Conservation (phyloP, 169 alveolate species). For the Plasmodium cynomolgi region DNA sequence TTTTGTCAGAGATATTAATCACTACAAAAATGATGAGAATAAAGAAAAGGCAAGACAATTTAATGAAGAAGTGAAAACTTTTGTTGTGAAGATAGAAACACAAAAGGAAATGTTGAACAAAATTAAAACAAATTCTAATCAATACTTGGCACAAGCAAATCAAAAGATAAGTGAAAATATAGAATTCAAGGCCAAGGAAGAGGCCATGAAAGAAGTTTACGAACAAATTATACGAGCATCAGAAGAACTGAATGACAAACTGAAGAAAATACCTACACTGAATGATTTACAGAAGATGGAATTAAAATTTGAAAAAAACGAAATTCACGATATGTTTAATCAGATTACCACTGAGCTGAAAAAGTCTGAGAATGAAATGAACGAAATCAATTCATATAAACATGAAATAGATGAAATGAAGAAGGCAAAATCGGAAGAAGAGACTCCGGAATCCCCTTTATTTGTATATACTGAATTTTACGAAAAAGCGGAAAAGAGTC, state of each 20-base stretch:
- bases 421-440: not conserved
- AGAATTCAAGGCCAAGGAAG: not conserved
- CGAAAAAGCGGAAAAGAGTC: not conserved
- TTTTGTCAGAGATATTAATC: not conserved
- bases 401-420: not conserved
- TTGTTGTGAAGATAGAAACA: not conserved
- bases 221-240: not conserved
- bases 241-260: not conserved
- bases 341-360: not conserved
- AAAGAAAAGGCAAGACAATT: not conserved
- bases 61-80: not conserved
- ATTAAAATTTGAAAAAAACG: not conserved
- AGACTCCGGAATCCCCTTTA: not conserved
- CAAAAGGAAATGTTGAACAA: not conserved
- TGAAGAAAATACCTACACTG: not conserved
- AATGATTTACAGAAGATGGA: not conserved
- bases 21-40: not conserved
- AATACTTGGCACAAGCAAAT: not conserved
- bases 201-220: conserved; percentile 1
- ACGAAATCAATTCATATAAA: not conserved
- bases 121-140: not conserved
- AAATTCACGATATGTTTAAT: not conserved
- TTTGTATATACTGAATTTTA: not conserved
- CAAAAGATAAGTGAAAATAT: not conserved
- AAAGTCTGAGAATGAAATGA: not conserved